Percentiles rank a stretch among this genome's conserved stretches.
These are phyloP conservation scores for Austroboletus novae-zelandiae DNA, from an alignment of 1,284 basidiomycete species.

Conservation along the genomic window DNA sequence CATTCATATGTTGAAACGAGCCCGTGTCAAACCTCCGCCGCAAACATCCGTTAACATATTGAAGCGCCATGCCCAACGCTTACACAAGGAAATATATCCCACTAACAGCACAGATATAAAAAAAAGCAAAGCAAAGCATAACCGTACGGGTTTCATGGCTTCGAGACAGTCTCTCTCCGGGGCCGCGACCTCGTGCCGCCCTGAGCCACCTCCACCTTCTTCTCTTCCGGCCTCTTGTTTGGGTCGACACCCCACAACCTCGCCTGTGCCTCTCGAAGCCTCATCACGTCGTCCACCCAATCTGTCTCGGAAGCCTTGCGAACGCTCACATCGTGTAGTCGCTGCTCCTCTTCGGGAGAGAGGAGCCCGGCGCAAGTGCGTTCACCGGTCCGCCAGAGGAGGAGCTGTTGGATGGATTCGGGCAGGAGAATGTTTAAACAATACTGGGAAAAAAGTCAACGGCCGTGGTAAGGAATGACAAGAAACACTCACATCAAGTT, in stretches of 20 bases:
- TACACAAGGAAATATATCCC: not conserved
- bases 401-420: constrained; percentile 64
- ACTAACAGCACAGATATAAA: no score
- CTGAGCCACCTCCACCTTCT: constrained; percentile 7
- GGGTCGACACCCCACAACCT: constrained; percentile 23
- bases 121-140: not conserved
- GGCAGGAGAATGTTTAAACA: constrained; percentile 67
- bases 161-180: constrained; percentile 21
- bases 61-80: not conserved
- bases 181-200: constrained; percentile 34
- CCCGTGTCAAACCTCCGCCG: not conserved
- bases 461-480: not conserved
- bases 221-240: constrained; percentile 19
- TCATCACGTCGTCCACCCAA: constrained; percentile 64
- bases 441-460: constrained; percentile 45
- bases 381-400: constrained; percentile 63
- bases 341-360: constrained; percentile 50
- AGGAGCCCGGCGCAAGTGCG: constrained; percentile 50
- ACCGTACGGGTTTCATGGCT: constrained; percentile 5
- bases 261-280: constrained; percentile 42
- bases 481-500: constrained; percentile 47
- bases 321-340: constrained; percentile 48
- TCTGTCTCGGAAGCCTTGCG: constrained; percentile 51
- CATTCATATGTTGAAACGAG: not conserved
- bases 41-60: not conserved